Conservation (phyloP, 495 filamentous ascomycete species). For the Sordaria brevicollis region DNA sequence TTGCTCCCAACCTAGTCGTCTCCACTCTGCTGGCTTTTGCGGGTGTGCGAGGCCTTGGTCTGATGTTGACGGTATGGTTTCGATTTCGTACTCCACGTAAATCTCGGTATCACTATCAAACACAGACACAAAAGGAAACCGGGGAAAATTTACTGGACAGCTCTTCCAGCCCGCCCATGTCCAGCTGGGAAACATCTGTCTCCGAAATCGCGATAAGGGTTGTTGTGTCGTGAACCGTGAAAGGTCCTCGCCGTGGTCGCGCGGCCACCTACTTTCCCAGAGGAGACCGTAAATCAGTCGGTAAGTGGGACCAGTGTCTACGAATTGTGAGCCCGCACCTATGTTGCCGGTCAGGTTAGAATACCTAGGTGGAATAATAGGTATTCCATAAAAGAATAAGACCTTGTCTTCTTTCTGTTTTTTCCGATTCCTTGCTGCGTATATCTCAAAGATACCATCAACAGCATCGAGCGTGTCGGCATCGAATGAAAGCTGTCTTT, state of each 20-base stretch:
- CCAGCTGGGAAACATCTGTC: conserved; percentile 3
- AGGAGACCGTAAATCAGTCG: neutral
- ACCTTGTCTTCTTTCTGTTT: neutral
- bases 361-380: neutral
- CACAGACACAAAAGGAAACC: no score
- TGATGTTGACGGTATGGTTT: neutral
- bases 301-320: neutral
- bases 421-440: neutral
- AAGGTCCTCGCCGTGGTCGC: no score
- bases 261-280: no score
- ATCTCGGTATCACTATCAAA: neutral
- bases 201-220: neutral
- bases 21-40: neutral
- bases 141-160: neutral
- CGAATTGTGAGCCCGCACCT: neutral
- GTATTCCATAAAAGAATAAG: neutral
- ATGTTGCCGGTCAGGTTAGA: neutral
- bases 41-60: neutral
- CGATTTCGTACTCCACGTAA: neutral
- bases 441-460: neutral
- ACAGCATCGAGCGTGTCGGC: conserved; percentile 2
- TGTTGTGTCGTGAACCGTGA: neutral
- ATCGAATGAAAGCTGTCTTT: neutral
- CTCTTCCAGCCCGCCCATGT: conserved; percentile 1
- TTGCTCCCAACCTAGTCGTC: neutral